Evolutionary conservation across 1,284 basidiomycete species (phyloP).

Genomic region (Apiotrichum laibachii): DNA sequence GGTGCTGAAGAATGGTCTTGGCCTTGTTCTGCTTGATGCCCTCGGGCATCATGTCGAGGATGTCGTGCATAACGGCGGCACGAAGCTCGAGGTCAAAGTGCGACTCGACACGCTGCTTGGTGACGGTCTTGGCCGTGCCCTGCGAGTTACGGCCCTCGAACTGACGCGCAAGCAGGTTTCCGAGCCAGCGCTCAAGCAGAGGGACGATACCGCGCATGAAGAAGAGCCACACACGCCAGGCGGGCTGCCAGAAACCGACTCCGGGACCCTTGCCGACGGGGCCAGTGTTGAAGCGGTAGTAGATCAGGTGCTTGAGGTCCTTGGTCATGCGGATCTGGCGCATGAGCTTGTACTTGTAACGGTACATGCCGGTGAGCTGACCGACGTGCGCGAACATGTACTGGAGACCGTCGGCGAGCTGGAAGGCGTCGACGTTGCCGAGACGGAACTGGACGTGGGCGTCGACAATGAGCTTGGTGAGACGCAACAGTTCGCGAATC

Average conservation of each 20-base stretch:
- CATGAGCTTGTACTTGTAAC: conserved; percentile 96
- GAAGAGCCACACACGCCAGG: conserved; percentile 99
- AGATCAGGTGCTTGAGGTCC: conserved; percentile 93
- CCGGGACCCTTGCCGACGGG: conserved; percentile 99
- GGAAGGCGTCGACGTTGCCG: conserved; percentile 98
- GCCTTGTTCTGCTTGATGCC: conserved; percentile 82
- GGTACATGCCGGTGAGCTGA: conserved; percentile 97
- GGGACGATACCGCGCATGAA: conserved; percentile 99
- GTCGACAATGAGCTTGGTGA: conserved; percentile 98
- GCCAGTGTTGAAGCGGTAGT: conserved; percentile 83
- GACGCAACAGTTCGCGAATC: conserved; percentile 93
- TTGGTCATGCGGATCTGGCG: conserved; percentile 99
- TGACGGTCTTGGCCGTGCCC: conserved; percentile 91
- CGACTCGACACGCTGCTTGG: conserved; percentile 98
- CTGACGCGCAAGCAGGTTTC: conserved; percentile 94
- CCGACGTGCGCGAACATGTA: conserved; percentile 98
- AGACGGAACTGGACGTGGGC: conserved; percentile 98
- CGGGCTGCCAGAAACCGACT: conserved; percentile 99
- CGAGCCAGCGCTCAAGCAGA: conserved; percentile 94
- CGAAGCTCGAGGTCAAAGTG: conserved; percentile 97
- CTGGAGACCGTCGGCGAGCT: conserved; percentile 96
- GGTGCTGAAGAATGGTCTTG: conserved; percentile 95
- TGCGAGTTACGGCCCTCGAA: conserved; percentile 97
- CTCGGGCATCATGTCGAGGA: conserved; percentile 95
- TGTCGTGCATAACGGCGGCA: conserved; percentile 99